Evolutionary conservation across 768 basidiomycete species (phyloP), one percentile per base, ranked within the genome.

Genomic region (Psilocybe sp.): DNA sequence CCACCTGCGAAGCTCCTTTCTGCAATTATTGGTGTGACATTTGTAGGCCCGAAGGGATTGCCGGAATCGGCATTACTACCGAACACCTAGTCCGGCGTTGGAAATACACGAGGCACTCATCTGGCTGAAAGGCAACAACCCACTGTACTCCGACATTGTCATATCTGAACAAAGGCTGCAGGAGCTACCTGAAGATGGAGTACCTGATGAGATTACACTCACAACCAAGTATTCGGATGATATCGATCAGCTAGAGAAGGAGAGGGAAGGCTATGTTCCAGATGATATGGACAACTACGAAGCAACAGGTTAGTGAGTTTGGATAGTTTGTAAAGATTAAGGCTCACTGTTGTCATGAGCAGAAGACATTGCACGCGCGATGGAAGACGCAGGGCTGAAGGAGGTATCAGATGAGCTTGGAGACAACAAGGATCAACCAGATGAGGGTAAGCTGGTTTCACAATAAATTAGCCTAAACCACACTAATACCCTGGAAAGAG

Each of bases 71-170:
- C 19, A 3, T n/a, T 62, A 39, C 58, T 44, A 1, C 14, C 3
- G 0, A 51, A 18, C 12, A 40, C 2, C 53, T 61, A 8, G 41
- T 55, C 3, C 46, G 61, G 1, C 5, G 35, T 1, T 11, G 39
- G 0, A n/a, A n/a, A 59, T 69, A 2, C 54, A 41, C n/a, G 50
- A 60, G 0, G 66, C 64, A 2, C 42, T 70, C 1, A 1, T 28
- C 0, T 71, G 69, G 66, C 46, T 71, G 47, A 66, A 67, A 47
- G 32, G 3, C 0, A 52, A 69, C 51, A 68, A 70, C 40, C 52
- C 52, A 1, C 11, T 58, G 4, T 68, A 64, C 40, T 8, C 15
- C 0, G 51, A 63, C 15, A 57, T 68, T 9, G 35, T 44, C 0
- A 61, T 70, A 2, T 40, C 42, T n/a, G 50, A 56, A n/a, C 44